phyloP scores from a whole-genome alignment of 208 protist genomes.

The Spongospora subterranea region DNA sequence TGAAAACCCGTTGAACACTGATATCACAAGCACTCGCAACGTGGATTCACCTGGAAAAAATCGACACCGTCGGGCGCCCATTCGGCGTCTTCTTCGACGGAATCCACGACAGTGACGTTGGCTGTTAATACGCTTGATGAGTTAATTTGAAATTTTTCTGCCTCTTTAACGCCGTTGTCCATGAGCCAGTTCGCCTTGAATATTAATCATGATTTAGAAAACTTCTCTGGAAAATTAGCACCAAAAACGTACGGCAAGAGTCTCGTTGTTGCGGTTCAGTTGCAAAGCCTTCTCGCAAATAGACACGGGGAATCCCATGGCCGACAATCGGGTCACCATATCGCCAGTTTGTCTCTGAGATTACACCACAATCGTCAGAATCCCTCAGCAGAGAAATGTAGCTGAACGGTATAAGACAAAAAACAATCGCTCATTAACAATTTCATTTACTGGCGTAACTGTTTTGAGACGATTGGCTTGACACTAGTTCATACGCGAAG shows the following conservation, averaged over 20 bases:
- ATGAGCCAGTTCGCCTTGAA: constrained; percentile 15
- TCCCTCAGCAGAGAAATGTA: not conserved
- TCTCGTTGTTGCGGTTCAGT: constrained; percentile 12
- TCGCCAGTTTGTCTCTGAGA: constrained; percentile 33
- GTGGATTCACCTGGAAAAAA: constrained; percentile 4
- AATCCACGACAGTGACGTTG: not conserved
- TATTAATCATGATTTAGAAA: not conserved
- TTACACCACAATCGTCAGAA: not conserved
- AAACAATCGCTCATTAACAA: too few species aligned
- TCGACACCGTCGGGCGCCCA: constrained; percentile 16
- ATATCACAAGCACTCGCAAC: not conserved
- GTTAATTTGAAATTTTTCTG: not conserved
- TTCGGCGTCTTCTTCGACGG: not conserved
- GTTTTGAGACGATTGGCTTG: too few species aligned
- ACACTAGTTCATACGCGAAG: too few species aligned
- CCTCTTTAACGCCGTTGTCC: constrained; percentile 19
- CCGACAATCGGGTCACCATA: not conserved
- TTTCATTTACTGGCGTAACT: too few species aligned
- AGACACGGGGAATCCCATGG: constrained; percentile 2
- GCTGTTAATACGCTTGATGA: too few species aligned
- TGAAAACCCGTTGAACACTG: not conserved
- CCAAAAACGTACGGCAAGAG: not conserved
- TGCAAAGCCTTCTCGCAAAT: not conserved
- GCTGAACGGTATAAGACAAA: too few species aligned
- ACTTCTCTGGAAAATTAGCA: not conserved